A percentile compares a stretch with the other conserved stretches of the same genome.
phyloP scores from a whole-genome alignment of 2,329 filamentous ascomycete genomes.

The Pseudogymnoascus sp. region DNA sequence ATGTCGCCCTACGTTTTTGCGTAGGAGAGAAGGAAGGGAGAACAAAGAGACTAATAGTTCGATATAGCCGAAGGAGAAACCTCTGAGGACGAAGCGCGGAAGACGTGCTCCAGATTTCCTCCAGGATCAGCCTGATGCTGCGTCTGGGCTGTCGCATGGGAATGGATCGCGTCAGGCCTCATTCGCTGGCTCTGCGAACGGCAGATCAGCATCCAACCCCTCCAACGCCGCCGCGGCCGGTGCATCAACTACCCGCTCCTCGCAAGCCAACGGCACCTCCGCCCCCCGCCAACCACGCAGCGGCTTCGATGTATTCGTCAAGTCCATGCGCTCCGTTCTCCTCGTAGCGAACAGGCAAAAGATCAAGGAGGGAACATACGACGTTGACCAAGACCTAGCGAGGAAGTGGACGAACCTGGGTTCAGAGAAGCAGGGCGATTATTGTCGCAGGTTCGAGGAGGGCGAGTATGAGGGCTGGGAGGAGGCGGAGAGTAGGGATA shows the following conservation, averaged over 20 bases:
- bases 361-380: conserved; percentile 22
- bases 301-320: conserved; percentile 26
- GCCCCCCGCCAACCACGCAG: conserved; percentile 12
- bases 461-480: background rate
- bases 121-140: conserved; percentile 30
- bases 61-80: conserved; percentile 67
- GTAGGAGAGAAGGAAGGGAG: conserved; percentile 4
- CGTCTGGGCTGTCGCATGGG: conserved; percentile 37
- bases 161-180: conserved; percentile 39
- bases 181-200: conserved; percentile 34
- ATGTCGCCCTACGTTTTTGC: conserved; percentile 30
- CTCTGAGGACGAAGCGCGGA: conserved; percentile 65
- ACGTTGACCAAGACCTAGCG: conserved; percentile 25
- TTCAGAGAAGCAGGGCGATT: conserved; percentile 18
- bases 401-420: conserved; percentile 24
- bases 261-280: conserved; percentile 30
- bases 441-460: background rate
- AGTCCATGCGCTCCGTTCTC: conserved; percentile 23
- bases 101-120: conserved; percentile 52
- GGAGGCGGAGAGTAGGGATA: background rate
- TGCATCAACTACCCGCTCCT: conserved; percentile 22
- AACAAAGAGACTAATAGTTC: conserved; percentile 7
- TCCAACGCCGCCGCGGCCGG: conserved; percentile 29
- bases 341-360: conserved; percentile 19
- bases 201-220: conserved; percentile 47